Conservation (phyloP, 1,139 yeast genomes). For the Kluyveromyces sp. region DNA sequence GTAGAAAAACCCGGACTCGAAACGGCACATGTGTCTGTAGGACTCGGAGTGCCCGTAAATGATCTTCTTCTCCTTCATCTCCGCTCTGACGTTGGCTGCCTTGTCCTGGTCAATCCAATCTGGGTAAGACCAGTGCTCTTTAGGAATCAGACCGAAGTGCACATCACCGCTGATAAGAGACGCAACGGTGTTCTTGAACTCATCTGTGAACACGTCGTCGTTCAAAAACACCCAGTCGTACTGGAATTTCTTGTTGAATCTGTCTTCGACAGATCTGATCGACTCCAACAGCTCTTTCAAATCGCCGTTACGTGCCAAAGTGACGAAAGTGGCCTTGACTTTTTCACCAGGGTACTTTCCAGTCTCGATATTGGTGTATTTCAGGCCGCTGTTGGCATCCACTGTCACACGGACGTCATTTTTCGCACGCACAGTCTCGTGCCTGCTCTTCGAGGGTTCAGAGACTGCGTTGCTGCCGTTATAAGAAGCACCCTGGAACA, state of each 20-base stretch:
- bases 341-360: conserved; percentile 24
- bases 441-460: background rate
- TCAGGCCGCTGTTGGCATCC: conserved; percentile 15
- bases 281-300: conserved; percentile 51
- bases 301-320: conserved; percentile 68
- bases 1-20: conserved; percentile 66
- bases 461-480: background rate
- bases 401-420: background rate
- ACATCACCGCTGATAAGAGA: conserved; percentile 39
- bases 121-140: conserved; percentile 49
- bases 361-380: conserved; percentile 15
- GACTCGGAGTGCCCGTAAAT: conserved; percentile 57
- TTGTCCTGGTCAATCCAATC: conserved; percentile 51
- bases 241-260: conserved; percentile 58
- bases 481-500: conserved; percentile 14
- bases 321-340: conserved; percentile 64
- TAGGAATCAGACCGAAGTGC: conserved; percentile 43
- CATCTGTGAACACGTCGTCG: conserved; percentile 45
- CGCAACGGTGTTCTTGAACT: conserved; percentile 35
- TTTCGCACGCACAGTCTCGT: background rate
- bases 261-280: conserved; percentile 58
- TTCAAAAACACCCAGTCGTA: conserved; percentile 78
- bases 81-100: conserved; percentile 46
- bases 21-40: conserved; percentile 72
- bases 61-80: conserved; percentile 42